These are phyloP conservation scores for Phytopythium aichiense DNA, from an alignment of 352 stramenopile genomes.

Conservation along the genomic window DNA sequence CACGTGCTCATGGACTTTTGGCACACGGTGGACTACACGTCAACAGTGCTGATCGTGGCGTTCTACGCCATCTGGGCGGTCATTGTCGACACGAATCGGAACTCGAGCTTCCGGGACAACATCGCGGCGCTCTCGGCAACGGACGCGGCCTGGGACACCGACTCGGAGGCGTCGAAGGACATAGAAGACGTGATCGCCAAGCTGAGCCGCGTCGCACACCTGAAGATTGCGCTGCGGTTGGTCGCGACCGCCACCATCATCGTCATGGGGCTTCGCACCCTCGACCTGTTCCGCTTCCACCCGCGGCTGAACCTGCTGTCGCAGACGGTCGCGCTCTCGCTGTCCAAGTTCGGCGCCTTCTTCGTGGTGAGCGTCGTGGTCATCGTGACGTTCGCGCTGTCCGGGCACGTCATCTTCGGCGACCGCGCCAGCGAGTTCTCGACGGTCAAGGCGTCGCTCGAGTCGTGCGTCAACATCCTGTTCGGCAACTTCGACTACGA, in stretches of 20 bases:
- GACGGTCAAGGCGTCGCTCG: slow-evolving; percentile 32
- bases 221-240: slow-evolving; percentile 29
- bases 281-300: slow-evolving; percentile 53
- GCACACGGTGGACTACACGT: slow-evolving; percentile 23
- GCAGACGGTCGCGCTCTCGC: slow-evolving; percentile 37
- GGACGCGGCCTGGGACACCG: slow-evolving; percentile 22
- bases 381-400: slow-evolving; percentile 45
- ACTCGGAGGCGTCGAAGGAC: slow-evolving; percentile 22
- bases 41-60: slow-evolving; percentile 11
- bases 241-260: slow-evolving; percentile 31
- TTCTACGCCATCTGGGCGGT: slow-evolving; percentile 47
- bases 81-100: slow-evolving; percentile 34
- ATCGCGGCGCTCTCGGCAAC: slow-evolving; percentile 28
- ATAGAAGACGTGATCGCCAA: slow-evolving; percentile 19
- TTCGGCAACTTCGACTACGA: slow-evolving; percentile 64
- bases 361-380: slow-evolving; percentile 54
- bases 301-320: slow-evolving; percentile 53
- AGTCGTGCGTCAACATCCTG: slow-evolving; percentile 67
- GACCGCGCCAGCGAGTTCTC: slow-evolving; percentile 47
- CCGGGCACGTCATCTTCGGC: slow-evolving; percentile 48
- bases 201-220: slow-evolving; percentile 24
- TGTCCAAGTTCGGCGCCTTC: slow-evolving; percentile 50
- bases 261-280: slow-evolving; percentile 29
- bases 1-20: slow-evolving; percentile 17
- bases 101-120: slow-evolving; percentile 33